Conservation (phyloP, 2,329 filamentous ascomycete species). For the Diatrype stigma region DNA sequence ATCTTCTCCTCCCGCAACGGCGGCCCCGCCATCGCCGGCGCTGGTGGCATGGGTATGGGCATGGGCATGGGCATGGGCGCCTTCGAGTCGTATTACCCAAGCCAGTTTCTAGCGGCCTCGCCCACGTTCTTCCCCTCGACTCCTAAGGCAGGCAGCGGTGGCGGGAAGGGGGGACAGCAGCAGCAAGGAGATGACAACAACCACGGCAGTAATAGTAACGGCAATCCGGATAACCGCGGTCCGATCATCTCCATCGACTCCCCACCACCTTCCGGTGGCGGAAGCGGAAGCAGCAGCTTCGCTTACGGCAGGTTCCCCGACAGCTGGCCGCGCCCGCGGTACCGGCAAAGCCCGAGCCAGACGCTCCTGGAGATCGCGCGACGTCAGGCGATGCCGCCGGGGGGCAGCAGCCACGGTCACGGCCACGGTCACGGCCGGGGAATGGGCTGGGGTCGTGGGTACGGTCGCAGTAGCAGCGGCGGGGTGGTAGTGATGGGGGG, state of each 20-base stretch:
- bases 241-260: neutral
- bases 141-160: conserved; percentile 15
- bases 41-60: too few species aligned
- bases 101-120: conserved; percentile 20
- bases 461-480: too few species aligned
- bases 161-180: neutral
- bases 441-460: neutral
- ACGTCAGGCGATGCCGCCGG: neutral
- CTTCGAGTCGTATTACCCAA: conserved; percentile 26
- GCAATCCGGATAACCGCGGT: too few species aligned
- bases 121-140: conserved; percentile 22
- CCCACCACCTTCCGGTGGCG: neutral
- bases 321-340: neutral
- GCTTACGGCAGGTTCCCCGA: neutral
- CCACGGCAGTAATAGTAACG: too few species aligned
- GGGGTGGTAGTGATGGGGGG: too few species aligned
- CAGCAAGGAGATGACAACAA: neutral
- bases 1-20: conserved; percentile 63
- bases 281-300: too few species aligned
- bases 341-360: conserved; percentile 6
- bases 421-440: conserved; percentile 8
- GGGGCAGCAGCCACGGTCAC: neutral
- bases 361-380: conserved; percentile 5
- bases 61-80: conserved; percentile 13
- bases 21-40: conserved; percentile 15